These are phyloP conservation scores for Aspergillus sp. DNA, from an alignment of 2,329 filamentous ascomycete species.

Conservation along the genomic window DNA sequence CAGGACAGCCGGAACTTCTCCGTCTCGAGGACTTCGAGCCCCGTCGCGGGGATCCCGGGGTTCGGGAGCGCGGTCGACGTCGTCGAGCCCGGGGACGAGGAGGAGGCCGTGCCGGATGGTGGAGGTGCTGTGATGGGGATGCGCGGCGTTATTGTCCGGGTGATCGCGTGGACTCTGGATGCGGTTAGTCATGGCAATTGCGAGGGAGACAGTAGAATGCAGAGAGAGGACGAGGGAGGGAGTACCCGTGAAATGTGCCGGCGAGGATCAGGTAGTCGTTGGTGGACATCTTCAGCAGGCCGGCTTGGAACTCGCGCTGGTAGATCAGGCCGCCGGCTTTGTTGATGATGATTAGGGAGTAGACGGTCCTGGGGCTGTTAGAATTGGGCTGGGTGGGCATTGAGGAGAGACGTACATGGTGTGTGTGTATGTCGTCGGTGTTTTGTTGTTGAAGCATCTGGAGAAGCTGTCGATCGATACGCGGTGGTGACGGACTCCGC, in stretches of 20 bases:
- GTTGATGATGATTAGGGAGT: constrained; percentile 94
- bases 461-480: no score
- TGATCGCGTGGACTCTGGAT: constrained; percentile 54
- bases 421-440: no score
- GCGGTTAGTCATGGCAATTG: constrained; percentile 1
- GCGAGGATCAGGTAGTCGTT: constrained; percentile 97
- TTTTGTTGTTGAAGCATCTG: no score
- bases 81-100: constrained; percentile 12
- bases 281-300: constrained; percentile 76
- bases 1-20: constrained; percentile 93
- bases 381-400: no score
- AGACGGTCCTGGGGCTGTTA: constrained; percentile 66
- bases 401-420: no score
- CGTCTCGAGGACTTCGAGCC: constrained; percentile 85
- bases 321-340: constrained; percentile 96
- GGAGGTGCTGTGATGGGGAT: constrained; percentile 23
- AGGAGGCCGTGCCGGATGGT: constrained; percentile 15
- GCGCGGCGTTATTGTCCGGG: constrained; percentile 43
- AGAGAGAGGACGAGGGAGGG: neutral
- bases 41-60: constrained; percentile 39
- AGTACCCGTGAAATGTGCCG: constrained; percentile 89
- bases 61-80: constrained; percentile 21
- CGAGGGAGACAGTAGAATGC: neutral
- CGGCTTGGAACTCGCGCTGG: constrained; percentile 85
- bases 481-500: no score